Evolutionary conservation across 768 basidiomycete species (phyloP), one percentile per base, ranked within the genome.

Genomic region (Megacollybia marginata): DNA sequence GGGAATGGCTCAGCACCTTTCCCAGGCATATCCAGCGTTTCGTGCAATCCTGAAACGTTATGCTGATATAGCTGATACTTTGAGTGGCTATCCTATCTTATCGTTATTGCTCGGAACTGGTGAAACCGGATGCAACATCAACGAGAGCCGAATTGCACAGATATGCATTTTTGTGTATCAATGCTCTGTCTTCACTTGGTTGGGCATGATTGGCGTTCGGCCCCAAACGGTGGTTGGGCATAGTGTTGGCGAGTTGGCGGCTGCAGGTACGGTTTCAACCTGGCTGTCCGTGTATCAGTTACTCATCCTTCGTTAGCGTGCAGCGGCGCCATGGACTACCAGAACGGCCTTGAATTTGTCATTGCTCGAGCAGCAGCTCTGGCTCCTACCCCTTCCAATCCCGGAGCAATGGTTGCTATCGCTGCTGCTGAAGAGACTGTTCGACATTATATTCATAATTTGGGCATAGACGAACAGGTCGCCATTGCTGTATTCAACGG

Each of bases 161-260:
- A n/a, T n/a, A n/a, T n/a, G n/a, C n/a, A n/a, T n/a, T n/a, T n/a
- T n/a, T n/a, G n/a, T n/a, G n/a, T n/a, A n/a, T n/a, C n/a, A n/a
- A n/a, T n/a, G n/a, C n/a, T n/a, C n/a, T n/a, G n/a, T n/a, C n/a
- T n/a, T n/a, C n/a, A n/a, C n/a, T n/a, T n/a, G 67, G 63, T 42
- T 69, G 36, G 56, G 58, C 44, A 58, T 48, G 16, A 32, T 70
- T 10, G 62, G 62, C 9, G 57, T 45, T 18, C 40, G 50, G 40
- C 55, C 65, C 1, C 55, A 62, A 44, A 63, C 65, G 9, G 66
- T 70, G 6, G 55, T 70, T 51, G 67, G 67, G 1, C 65, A 70
- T 49, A 68, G 66, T 49, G 56, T 70, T 5, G 68, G 68, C 28
- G 68, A 70, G 52, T 64, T 70, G 50, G 63, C 66, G 10, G 67